Evolutionary conservation across 192 early-diverging fungal species (phyloP).

Genomic region (Coemansia sp.): DNA sequence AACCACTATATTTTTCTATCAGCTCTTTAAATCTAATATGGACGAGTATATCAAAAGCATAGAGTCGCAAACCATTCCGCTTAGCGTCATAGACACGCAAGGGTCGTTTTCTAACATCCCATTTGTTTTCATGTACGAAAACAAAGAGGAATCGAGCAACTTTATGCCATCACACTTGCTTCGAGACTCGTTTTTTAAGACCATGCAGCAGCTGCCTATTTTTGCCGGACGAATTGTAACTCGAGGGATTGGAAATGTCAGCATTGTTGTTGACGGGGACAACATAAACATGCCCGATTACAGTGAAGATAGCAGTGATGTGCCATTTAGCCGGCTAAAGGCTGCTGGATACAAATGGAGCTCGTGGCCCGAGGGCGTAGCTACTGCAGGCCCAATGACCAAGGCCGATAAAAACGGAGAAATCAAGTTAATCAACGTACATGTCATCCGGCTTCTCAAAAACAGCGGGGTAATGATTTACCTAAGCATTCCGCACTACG

Average conservation of each 20-base stretch:
- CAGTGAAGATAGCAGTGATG: slow-evolving; percentile 17
- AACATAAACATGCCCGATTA: slow-evolving; percentile 44
- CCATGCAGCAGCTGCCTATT: slow-evolving; percentile 24
- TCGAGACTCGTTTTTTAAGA: slow-evolving; percentile 28
- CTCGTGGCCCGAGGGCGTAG: slow-evolving; percentile 39
- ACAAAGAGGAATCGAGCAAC: slow-evolving; percentile 5
- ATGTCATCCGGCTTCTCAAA: slow-evolving; percentile 28
- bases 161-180: slow-evolving; percentile 34
- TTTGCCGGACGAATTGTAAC: slow-evolving; percentile 25
- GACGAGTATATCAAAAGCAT: slow-evolving; percentile 19
- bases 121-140: slow-evolving; percentile 48
- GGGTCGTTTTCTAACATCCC: slow-evolving; percentile 51
- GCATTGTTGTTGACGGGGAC: slow-evolving; percentile 27
- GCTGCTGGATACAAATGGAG: slow-evolving; percentile 24
- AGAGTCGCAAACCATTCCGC: slow-evolving; percentile 26
- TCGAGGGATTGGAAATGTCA: slow-evolving; percentile 23
- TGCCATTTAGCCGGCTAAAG: slow-evolving; percentile 31
- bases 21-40: not conserved
- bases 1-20: too few species aligned
- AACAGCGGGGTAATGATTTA: slow-evolving; percentile 47
- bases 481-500: slow-evolving; percentile 43
- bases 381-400: slow-evolving; percentile 36
- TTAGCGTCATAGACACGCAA: slow-evolving; percentile 36
- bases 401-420: slow-evolving; percentile 16
- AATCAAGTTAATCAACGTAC: slow-evolving; percentile 47